Base-by-base conservation (phyloP, 768 basidiomycete genomes). In the Rhizopogon sp. region DNA sequence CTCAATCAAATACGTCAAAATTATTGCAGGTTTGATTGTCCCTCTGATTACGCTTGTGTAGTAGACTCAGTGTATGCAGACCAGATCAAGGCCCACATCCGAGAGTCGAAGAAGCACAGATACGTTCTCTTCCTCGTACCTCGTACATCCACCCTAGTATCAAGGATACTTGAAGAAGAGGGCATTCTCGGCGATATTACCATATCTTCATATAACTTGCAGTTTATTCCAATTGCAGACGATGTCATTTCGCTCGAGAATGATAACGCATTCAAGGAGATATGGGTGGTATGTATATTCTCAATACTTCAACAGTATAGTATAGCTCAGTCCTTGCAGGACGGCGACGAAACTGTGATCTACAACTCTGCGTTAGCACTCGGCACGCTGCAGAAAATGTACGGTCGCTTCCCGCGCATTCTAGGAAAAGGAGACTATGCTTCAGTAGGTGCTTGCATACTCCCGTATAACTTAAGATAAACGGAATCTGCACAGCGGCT, bases 171-270 rank as follows among this genome's bases (percentile, higher is more conserved):
- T 43, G 94, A 98, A 64, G 95, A 98, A 66, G 90, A 97, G 64
- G 97, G 96, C n/a, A 95, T 99, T 1, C 79, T 95, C 14, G 97
- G 97, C n/a, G 95, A 98, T 63, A 78, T 99, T 43, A 85, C 82
- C 7, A 82, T 98, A 31, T 83, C 84, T 17, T 82, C 91, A 29
- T 96, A 93, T 70, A 91, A 92, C 67, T 79, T 99, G 22, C 93
- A 95, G 62, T 91, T 98, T 62, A 93, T 98, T 58, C 93, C 95
- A 14, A 64, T 98, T 39, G 95, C 95, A 55, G 87, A 92, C 16
- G 97, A 99, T 69, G 84, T 98, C 55, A 73, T 98, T 33, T 97
- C 93, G 2, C 72, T 99, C 31, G 97, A 99, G 73, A 72, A 86
- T 60, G 91, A 93, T 45, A 79, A 77, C 57, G 85, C 89, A 1